Base-by-base conservation (phyloP, 768 basidiomycete genomes). In the Pisolithus albus region DNA sequence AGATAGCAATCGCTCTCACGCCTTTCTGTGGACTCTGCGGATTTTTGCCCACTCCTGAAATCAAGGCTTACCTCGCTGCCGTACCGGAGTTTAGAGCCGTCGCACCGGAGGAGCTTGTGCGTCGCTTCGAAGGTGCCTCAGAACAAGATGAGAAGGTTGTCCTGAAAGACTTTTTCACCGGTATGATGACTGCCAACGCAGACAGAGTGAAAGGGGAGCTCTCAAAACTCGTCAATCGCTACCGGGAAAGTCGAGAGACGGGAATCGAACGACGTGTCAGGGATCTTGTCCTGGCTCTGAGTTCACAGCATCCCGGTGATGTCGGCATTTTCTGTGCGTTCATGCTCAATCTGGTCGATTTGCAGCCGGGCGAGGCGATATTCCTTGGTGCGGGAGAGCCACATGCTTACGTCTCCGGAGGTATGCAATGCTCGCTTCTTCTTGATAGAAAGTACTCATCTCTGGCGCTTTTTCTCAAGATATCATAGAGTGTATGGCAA, bases 401-500 rank as follows among this genome's bases (percentile, higher is more conserved):
- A 1, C 96, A 99, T 59, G 96, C 96, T 0, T 99, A 98, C 66
- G 77, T 98, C 47, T 83, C 80, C 37, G 96, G 96, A 66, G 93
- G 94, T 92, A 59, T 56, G 82, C 55, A 26, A 26, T 32, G 24
- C 39, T 47, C 19, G 24, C 38, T 24, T 41, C 24, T 5, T 21
- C 42, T 4, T 21, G 41, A 1, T 51, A 30, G 21, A 23, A 23
- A 23, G 21, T 19, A 48, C 36, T 15, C 46, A 24, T 59, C 26
- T 52, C 55, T 26, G 38, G 16, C 28, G 34, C 26, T 26, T 26
- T 15, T 46, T 50, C 30, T 38, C 5, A 61, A 95, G 95, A 99
- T 64, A 94, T 94, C 68, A 92, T 98, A 64, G 96, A 98, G 64
- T 95, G 92, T 72, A 98, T 98, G 94, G 95, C 95, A 23, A 94